Conservation (phyloP, 176 grass and related monocot species). For the Chloris gayana region DNA sequence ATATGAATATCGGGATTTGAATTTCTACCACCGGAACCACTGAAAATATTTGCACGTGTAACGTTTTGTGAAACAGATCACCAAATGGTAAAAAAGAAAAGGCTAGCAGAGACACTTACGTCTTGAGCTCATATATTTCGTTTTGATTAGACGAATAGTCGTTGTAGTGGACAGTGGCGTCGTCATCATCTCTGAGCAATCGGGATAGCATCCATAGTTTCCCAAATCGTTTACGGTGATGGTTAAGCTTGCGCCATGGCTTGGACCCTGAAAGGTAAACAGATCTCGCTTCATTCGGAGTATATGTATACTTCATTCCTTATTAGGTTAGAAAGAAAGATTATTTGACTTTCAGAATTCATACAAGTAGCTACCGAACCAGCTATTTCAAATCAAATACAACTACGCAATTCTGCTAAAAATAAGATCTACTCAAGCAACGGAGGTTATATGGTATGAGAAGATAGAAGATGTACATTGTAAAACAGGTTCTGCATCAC, state of each 20-base stretch:
- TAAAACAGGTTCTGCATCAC: slow-evolving; percentile 64
- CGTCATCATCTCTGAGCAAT: slow-evolving; percentile 61
- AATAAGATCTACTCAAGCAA: background rate
- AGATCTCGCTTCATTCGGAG: background rate
- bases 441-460: background rate
- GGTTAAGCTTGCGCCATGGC: slow-evolving; percentile 48
- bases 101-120: slow-evolving; percentile 40
- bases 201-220: slow-evolving; percentile 83
- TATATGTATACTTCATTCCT: background rate
- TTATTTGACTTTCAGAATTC: background rate
- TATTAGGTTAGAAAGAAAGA: background rate
- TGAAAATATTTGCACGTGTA: slow-evolving; percentile 37
- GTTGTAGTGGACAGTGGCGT: slow-evolving; percentile 41
- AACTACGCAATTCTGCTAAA: background rate
- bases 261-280: slow-evolving; percentile 53
- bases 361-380: background rate
- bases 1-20: slow-evolving; percentile 59
- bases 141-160: slow-evolving; percentile 60
- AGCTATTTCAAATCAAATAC: background rate
- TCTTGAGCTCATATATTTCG: slow-evolving; percentile 42
- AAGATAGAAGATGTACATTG: slow-evolving; percentile 42
- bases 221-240: slow-evolving; percentile 69
- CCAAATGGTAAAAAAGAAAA: background rate
- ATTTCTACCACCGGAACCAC: slow-evolving; percentile 39
- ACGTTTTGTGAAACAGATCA: background rate